Base-by-base conservation (phyloP, 495 filamentous ascomycete species). In the Xylaria sp. region DNA sequence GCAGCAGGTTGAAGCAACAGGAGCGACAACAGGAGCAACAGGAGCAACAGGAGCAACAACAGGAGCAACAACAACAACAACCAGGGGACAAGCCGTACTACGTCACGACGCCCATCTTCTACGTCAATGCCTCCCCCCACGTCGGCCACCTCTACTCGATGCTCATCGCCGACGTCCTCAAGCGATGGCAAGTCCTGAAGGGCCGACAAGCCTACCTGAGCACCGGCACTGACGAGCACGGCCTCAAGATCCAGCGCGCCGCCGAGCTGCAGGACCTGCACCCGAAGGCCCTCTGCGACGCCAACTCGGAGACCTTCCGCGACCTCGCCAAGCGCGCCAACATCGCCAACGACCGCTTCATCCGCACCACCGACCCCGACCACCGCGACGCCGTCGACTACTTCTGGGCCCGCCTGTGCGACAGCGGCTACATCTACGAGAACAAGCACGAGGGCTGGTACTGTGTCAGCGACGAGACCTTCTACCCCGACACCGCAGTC, bases 161-260 rank as follows among this genome's bases (percentile, higher is more conserved):
- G 89, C 85, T 98, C 74, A 85, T 98, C 61, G 86, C 93, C 65
- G 96, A 99, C 80, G 89, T 97, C 72, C 82, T 97, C 74, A 98
- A 98, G 80, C 87, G 96, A 81, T 99, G 94, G 94, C 91, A 97
- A 75, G 81, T 87, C n/a, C 83, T 98, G 19, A 82, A 89, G 59
- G 93, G 93, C 5, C 77, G 76, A 11, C 81, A 84, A 53, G 93
- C 95, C 3, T 85, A 93, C 72, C 83, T 98, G 6, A 89, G 90
- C 75, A 99, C 97, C 0, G 96, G 96, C 37, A 97, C 94, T n/a
- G 96, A 99, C 79, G 96, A 99, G 78, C 95, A 99, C 78, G 96
- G 96, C 21, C 94, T 97, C 90, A 98, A 99, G 87, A 91, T 99
- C 62, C 96, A 99, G 79, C 91, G 89, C 80, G 96, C 96, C 1